Base-by-base conservation (phyloP, 2,329 filamentous ascomycete species). In the Neocucurbitaria cava region DNA sequence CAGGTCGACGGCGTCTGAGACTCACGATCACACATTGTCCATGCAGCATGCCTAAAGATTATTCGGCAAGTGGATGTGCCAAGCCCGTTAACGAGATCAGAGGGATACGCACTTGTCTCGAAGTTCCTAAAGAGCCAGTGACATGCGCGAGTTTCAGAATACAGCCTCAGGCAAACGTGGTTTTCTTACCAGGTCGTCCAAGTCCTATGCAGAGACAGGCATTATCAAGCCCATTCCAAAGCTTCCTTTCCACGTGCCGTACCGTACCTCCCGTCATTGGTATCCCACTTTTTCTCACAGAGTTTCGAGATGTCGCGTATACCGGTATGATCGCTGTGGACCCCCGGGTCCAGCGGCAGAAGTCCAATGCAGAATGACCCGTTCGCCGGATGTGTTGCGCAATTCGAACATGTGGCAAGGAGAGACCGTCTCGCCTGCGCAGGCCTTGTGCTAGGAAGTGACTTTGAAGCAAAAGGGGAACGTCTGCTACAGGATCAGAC, bases 81-180 rank as follows among this genome's bases (percentile, higher is more conserved):
- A 43, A 33, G 28, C 43, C 47, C 49, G 13, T 46, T 44, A 45
- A 47, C 17, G 44, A 49, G 35, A 56, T 48, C 48, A 53, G 44
- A 51, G 52, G 35, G 43, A 30, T 15, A 26, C 28, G 3, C 46
- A 36, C 39, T 17, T 42, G 51, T 23, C 38, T 49, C 28, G 41
- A 47, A 23, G 21, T 48, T 46, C 50, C 26, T 33, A 13, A 45
- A 56, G 51, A 58, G 56, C 58, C 54, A 65, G 87, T 82, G 58
- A 81, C 79, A 38, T 94, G 80, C 68, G 81, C 83, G 63, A 82
- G 77, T 78, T 87, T 90, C 91, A 90, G 94, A 23, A 79, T 78
- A 49, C 80, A 76, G 73, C 85, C 83, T 61, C 49, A 59, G 54
- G 52, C 57, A 58, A 46, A 56, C 40, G 50, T 36, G 35, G 47